phyloP scores from a whole-genome alignment of 2,329 filamentous ascomycete species.

The Metarhizium brunneum region DNA sequence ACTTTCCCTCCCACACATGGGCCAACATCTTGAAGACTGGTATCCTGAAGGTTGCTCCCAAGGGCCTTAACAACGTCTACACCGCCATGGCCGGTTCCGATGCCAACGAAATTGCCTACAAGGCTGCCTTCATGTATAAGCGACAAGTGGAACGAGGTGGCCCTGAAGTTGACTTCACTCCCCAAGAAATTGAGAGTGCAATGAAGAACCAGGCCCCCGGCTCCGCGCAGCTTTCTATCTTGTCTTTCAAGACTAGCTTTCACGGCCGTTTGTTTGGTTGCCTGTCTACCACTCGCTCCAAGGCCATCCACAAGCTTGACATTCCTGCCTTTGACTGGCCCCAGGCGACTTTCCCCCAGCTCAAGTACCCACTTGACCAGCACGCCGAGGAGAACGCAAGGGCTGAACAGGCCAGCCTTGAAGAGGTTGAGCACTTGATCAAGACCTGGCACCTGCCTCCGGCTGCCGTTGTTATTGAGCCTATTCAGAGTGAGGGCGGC shows the following conservation, averaged over 20 bases:
- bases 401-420: constrained; percentile 71
- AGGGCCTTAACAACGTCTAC: constrained; percentile 80
- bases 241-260: constrained; percentile 83
- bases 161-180: constrained; percentile 65
- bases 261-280: constrained; percentile 85
- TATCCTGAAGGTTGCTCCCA: constrained; percentile 73
- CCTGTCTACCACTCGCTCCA: constrained; percentile 81
- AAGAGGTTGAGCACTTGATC: constrained; percentile 76
- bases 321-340: constrained; percentile 95
- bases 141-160: constrained; percentile 75
- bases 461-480: constrained; percentile 77
- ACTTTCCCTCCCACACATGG: constrained; percentile 85
- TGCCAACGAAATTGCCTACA: constrained; percentile 91
- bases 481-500: constrained; percentile 86
- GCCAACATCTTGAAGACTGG: constrained; percentile 68
- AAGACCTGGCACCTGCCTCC: constrained; percentile 70
- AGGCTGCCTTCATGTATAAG: constrained; percentile 91
- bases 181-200: constrained; percentile 61
- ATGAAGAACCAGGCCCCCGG: constrained; percentile 79
- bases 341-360: constrained; percentile 72
- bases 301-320: constrained; percentile 90
- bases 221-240: constrained; percentile 67
- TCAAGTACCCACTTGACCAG: constrained; percentile 81
- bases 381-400: constrained; percentile 72
- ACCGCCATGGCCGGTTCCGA: constrained; percentile 84